Evolutionary conservation across 108 stramenopile genomes (phyloP), one percentile per base, ranked within the genome.

Genomic region (Cyclotella atomus): DNA sequence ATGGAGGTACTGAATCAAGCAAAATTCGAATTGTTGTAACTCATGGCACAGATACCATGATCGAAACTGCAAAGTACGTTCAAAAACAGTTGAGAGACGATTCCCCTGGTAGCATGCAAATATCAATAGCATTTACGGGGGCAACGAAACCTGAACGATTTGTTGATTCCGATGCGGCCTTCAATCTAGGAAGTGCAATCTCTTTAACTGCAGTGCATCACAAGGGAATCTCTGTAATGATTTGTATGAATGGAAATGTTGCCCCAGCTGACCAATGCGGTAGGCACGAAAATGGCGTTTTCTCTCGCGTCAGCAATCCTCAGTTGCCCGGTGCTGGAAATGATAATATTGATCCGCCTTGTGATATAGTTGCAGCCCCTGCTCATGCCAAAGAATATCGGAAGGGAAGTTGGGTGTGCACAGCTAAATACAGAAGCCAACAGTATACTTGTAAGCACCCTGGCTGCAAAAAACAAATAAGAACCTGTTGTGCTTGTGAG

Each of bases 1-100:
- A 62, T 20, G 21, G 9, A 2, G 29, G 9, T 16, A 49, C 2
- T 17, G 17, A 27, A 6, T 17, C 34, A 7, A 54, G 36, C 3
- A 29, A 73, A 34, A 24, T 12, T 41, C 59, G 82, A 61, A 72
- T 86, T 12, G 72, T 86, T 47, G 61, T 86, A 7, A 86, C 85
- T 17, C 85, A 86, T 76, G 85, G 85, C 3, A 86, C 85, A 0
- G 85, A 86, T 47, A 86, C 83, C 2, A 82, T 86, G 85, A 73
- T 77, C 16, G 83, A 84, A 21, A 84, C 83, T 57, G 85, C 83
- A 10, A 21, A 27, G 27, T 82, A 30, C 29, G 29, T 86, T n/a
- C 57, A 66, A 8, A 30, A 68, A 34, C n/a, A 47, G 21, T 1
- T 79, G 0, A 34, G n/a, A 6, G 2, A 12, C 28, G 36, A 43